Base-by-base conservation (phyloP, 179 eudicot species). In the Spergularia azorica region DNA sequence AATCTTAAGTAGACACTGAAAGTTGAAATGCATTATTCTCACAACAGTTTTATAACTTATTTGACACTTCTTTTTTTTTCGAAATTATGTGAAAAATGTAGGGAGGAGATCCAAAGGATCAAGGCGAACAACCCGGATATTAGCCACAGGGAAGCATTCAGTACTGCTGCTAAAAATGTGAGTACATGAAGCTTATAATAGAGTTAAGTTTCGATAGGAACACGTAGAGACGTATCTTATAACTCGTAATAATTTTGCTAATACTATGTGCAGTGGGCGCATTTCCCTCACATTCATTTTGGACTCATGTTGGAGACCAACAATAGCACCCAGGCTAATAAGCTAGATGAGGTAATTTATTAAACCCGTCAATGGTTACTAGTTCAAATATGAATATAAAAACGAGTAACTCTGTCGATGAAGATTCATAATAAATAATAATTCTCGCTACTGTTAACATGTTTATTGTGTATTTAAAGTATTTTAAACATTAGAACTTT, bases 51-150 rank as follows among this genome's bases (percentile, higher is more conserved):
- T 43, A 43, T 43, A 1, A 43, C 48, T 1, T 43, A 3, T 4
- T 43, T 43, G 15, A 67, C 9, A 18, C 6, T 1, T 58, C 18
- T n/a, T 50, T 56, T 6, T 13, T 14, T 63, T 71, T 8, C 16
- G 16, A 57, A 46, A 67, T 60, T 39, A 12, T 62, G 18, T 63
- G 64, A 64, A 79, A 63, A 15, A 74, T 38, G 32, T 79, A 94
- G 98, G 71, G 98, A 94, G 81, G 98, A 94, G 83, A 94, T 94
- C 71, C 98, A 94, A 72, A 90, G 98, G 92, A 94, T 94, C 79
- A 94, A 94, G 83, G 89, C 98, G 15, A 94, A 88, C 72, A 94
- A 94, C 77, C 98, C 98, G 32, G 94, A 94, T 59, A 94, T 94
- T 72, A 94, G 94, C 79, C 98, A 94, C 76, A 90, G 97, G 85